phyloP scores from a whole-genome alignment of 441 rosid species.

The Populus hybrid region DNA sequence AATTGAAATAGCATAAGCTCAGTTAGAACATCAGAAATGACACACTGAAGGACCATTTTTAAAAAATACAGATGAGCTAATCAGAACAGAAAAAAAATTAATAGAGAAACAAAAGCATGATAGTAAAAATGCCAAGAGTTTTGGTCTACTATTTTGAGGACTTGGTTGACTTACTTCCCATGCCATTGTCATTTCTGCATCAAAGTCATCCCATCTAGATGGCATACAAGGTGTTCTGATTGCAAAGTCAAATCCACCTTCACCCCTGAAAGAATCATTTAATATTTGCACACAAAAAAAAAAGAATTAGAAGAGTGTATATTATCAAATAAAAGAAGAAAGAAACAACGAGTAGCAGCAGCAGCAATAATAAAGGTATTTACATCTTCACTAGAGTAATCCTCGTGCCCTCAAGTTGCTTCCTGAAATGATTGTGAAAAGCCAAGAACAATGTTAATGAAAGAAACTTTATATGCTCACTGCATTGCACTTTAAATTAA shows the following conservation, averaged over 20 bases:
- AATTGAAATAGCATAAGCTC: background rate
- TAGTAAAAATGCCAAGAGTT: background rate
- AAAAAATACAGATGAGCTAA: background rate
- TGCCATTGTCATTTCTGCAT: slow-evolving; percentile 80
- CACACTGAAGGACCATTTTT: background rate
- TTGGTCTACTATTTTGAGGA: slow-evolving; percentile 10
- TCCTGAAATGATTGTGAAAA: slow-evolving; percentile 56
- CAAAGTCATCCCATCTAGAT: slow-evolving; percentile 91
- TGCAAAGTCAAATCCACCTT: slow-evolving; percentile 77
- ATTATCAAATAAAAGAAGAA: background rate
- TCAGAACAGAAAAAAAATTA: background rate
- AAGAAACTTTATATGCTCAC: slow-evolving; percentile 16
- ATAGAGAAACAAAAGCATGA: background rate
- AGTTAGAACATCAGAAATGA: background rate
- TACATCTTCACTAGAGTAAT: slow-evolving; percentile 77
- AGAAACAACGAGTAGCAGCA: background rate
- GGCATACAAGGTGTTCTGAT: slow-evolving; percentile 97
- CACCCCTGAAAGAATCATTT: slow-evolving; percentile 49
- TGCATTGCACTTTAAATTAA: slow-evolving; percentile 17
- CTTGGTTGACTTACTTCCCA: slow-evolving; percentile 76
- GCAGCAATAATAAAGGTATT: slow-evolving; percentile 3
- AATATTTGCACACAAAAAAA: slow-evolving; percentile 13
- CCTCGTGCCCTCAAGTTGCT: slow-evolving; percentile 96
- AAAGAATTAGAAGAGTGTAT: background rate
- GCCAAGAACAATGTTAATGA: slow-evolving; percentile 15